Percentiles rank a stretch among this genome's conserved stretches.
Evolutionary conservation across 2,329 filamentous ascomycete species (phyloP).

Genomic region (Neodidymelliopsis sp.): DNA sequence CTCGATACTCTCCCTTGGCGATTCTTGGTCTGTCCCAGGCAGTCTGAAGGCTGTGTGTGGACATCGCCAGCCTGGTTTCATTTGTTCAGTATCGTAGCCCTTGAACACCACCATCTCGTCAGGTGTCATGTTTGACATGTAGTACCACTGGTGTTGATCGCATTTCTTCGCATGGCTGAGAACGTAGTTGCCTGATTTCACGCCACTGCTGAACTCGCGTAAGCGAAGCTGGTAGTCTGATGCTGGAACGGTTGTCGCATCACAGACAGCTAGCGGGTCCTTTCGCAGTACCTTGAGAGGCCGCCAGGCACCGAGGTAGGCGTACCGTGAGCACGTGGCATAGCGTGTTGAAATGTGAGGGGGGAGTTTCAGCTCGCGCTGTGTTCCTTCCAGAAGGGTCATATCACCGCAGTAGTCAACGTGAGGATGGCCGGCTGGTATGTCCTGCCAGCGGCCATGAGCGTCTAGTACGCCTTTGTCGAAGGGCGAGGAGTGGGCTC

Average conservation of each 20-base stretch:
- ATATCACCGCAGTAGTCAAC: conserved; percentile 29
- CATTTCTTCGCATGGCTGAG: conserved; percentile 21
- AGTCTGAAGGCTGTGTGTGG: conserved; percentile 37
- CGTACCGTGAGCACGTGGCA: conserved; percentile 24
- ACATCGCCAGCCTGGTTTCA: conserved; percentile 30
- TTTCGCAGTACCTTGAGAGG: conserved; percentile 31
- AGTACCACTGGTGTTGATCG: conserved; percentile 37
- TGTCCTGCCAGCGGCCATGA: conserved; percentile 51
- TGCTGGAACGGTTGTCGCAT: conserved; percentile 26
- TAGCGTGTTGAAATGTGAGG: conserved; percentile 12
- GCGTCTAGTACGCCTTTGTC: conserved; percentile 54
- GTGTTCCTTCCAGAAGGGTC: conserved; percentile 20
- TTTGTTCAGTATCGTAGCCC: conserved; percentile 32
- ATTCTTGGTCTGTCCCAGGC: conserved; percentile 18
- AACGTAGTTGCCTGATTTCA: conserved; percentile 28
- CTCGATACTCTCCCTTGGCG: conserved; percentile 38
- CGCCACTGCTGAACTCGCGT: conserved; percentile 25
- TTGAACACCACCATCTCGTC: conserved; percentile 38
- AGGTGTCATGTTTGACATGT: conserved; percentile 31
- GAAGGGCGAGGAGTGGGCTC: conserved; percentile 55
- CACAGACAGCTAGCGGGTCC: conserved; percentile 39
- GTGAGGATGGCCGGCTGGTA: conserved; percentile 30
- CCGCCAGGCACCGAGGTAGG: conserved; percentile 43
- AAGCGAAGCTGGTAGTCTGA: conserved; percentile 26
- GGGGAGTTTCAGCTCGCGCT: conserved; percentile 26